Evolutionary conservation across 2,329 filamentous ascomycete species (phyloP).

Genomic region (Dryadomyces quercus-mongolicae): DNA sequence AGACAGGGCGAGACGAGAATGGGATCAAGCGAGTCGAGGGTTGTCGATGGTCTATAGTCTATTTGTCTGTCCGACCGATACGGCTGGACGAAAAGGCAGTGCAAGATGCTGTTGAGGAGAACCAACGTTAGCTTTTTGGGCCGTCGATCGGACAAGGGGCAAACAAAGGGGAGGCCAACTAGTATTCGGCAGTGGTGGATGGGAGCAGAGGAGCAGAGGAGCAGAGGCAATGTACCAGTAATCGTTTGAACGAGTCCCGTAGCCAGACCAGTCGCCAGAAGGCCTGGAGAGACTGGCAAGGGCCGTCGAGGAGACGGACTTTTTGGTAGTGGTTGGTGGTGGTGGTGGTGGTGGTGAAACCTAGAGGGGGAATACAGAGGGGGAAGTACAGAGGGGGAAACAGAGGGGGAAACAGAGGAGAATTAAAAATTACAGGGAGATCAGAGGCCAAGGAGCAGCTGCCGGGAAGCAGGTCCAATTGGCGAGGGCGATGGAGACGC

Average conservation of each 20-base stretch:
- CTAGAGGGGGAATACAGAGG: background rate
- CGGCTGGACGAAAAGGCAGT: background rate
- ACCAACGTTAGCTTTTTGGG: background rate
- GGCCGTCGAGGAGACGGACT: background rate
- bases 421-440: background rate
- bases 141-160: background rate
- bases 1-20: no score
- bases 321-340: no score
- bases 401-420: background rate
- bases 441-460: background rate
- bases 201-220: no score
- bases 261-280: background rate
- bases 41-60: no score
- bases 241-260: background rate
- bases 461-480: constrained; percentile 11
- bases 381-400: no score
- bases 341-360: no score
- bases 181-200: no score
- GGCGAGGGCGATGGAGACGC: constrained; percentile 4
- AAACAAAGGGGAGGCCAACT: background rate
- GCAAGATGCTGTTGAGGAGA: background rate
- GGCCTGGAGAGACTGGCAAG: background rate
- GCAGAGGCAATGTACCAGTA: background rate
- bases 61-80: no score
- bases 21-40: no score